Base-by-base conservation (phyloP, 1,284 basidiomycete species). In the Sparassis latifolia region DNA sequence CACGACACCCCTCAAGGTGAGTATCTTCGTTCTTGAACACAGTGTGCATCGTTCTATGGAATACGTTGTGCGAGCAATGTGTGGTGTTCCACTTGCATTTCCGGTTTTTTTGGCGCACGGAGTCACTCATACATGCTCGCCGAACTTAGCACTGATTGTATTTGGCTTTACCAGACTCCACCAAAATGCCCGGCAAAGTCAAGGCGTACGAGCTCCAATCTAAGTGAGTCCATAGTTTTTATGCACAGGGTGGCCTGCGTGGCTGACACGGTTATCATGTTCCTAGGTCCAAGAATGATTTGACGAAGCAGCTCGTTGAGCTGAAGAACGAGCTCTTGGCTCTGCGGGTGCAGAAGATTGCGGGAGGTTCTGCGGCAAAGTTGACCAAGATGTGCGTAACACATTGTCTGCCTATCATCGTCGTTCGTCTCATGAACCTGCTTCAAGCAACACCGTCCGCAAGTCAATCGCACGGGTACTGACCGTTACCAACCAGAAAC, bases 401-500 rank as follows among this genome's bases (percentile, higher is more conserved):
- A 33, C 50, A 10, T 45, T 33, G 29, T 10, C 28, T 50, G 38
- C 46, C 10, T 50, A 37, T 27, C 6, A n/a, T 20, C 10, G 28
- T n/a, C 20, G 20, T 20, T 20, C 20, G 20, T 20, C 20, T 20
- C 20, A 20, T 20, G 20, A 20, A 20, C 20, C 20, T 54, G 33
- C 43, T 32, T 49, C 54, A 66, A 99, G 96, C 76, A 87, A 90
- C 75, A 82, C 91, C 62, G 91, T 97, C 71, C 95, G 97, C 80
- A 99, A 99, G 80, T 96, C 93, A 62, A 95, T 99, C 67, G 97
- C 97, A 58, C 93, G 97, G 56, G 96, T 99, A 60, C 75, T 98
- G 75, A 99, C 97, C 47, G 94, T 99, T 64, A 96, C 90, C 79
- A 98, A 97, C 89, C 88, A 92, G 71, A 99, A 99, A 79, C 86